Evolutionary conservation across 306 rosid species (phyloP).

Genomic region (Cucumis cinereus): DNA sequence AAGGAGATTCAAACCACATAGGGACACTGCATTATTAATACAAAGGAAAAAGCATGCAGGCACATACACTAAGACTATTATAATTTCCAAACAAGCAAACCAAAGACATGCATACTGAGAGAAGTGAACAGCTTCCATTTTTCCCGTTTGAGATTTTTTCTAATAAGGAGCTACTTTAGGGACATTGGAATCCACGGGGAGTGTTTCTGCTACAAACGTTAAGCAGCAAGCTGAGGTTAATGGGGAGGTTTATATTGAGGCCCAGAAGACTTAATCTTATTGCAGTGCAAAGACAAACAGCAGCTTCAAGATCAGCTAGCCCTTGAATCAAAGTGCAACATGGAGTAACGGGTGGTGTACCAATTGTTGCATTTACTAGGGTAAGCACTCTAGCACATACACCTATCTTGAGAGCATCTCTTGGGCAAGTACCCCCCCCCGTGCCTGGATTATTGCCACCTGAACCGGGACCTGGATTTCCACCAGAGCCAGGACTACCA

Average conservation of each 20-base stretch:
- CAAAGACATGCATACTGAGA: background rate
- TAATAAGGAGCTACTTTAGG: conserved; percentile 13
- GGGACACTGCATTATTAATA: background rate
- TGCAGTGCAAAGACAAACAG: conserved; percentile 81
- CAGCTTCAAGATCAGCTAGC: conserved; percentile 71
- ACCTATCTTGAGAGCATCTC: conserved; percentile 52
- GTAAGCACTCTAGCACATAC: conserved; percentile 47
- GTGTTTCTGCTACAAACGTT: conserved; percentile 46
- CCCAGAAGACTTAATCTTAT: conserved; percentile 56
- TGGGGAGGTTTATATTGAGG: conserved; percentile 42
- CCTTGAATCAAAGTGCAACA: conserved; percentile 51
- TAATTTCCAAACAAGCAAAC: background rate
- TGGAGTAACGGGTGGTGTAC: conserved; percentile 49
- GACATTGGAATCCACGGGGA: conserved; percentile 45
- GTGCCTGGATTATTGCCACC: background rate
- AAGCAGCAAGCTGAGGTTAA: conserved; percentile 54
- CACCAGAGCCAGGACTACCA: background rate
- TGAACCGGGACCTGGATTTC: background rate
- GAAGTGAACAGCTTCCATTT: too few relatives aligned
- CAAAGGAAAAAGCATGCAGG: background rate
- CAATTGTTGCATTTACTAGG: conserved; percentile 38
- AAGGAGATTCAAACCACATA: background rate
- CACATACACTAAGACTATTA: background rate
- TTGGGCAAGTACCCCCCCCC: conserved; percentile 31
- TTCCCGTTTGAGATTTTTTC: too few relatives aligned